These are phyloP conservation scores for Nemania diffusa DNA, from an alignment of 2,329 filamentous ascomycete species.

Conservation along the genomic window DNA sequence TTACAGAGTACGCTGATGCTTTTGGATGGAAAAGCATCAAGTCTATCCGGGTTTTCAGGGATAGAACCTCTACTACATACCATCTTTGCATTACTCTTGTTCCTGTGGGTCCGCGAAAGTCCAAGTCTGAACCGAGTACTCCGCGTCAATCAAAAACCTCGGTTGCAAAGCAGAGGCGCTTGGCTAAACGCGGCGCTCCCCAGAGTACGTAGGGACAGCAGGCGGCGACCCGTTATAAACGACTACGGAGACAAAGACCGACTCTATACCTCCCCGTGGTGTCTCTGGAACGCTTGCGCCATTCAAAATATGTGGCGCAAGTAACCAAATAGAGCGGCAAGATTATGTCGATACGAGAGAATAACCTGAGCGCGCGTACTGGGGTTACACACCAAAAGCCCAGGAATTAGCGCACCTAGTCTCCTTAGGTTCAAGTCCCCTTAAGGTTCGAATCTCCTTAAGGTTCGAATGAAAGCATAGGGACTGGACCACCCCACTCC, in stretches of 20 bases:
- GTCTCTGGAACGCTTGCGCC: neutral
- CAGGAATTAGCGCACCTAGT: neutral
- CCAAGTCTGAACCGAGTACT: no score
- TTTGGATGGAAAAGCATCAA: neutral
- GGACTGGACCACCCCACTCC: neutral
- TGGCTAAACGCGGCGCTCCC: no score
- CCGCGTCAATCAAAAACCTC: no score
- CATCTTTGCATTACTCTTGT: no score
- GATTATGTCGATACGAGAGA: neutral
- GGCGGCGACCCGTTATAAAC: conserved; percentile 1
- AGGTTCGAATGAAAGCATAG: neutral
- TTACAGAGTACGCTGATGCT: neutral
- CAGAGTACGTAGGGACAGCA: no score
- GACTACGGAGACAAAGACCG: neutral
- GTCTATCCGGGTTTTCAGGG: neutral
- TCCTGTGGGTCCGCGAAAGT: no score
- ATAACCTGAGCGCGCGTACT: neutral
- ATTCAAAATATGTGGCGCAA: neutral
- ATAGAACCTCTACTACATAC: no score
- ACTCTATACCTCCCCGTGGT: neutral
- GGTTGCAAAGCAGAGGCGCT: no score
- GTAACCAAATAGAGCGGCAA: neutral
- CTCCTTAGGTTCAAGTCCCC: neutral
- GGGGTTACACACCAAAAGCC: neutral
- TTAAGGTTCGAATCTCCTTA: no score